Evolutionary conservation across 805 yeast genomes (phyloP), one percentile per base, ranked within the genome.

Genomic region (Vanderwaltozyma polyspora): DNA sequence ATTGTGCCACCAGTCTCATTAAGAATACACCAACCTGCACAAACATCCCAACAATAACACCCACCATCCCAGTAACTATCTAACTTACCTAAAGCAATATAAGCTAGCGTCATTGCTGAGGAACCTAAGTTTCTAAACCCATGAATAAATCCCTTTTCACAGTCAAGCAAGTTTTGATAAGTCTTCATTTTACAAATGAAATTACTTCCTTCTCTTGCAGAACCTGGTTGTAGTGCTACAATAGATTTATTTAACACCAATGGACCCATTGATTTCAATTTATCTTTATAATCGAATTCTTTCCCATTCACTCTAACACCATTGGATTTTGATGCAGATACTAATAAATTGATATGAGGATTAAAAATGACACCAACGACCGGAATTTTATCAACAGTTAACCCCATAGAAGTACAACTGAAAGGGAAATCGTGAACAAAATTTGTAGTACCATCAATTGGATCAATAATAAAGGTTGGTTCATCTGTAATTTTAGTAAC

Each of bases 121-220:
- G 80, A 73, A 3, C 82, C 82, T 36, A 73, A 52, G 13, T 73
- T 64, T 46, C 82, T 63, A 49, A 71, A 72, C 0, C 82, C 81
- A 57, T 89, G 97, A 22, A 86, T 75, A 36, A 89, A 69, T 9
- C 89, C 91, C 19, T 95, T 95, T 57, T 91, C 97, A 49, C 72
- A 84, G 45, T 86, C 77, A 35, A 89, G 59, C 46, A 82, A 77
- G 46, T 83, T 87, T 28, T 87, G 72, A 52, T 84, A 95, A 0
- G 93, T 95, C 29, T 82, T 58, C 39, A 65, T 70, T 15, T 89
- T 67, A 37, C 74, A 66, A 91, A 94, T 83, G 48, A 91, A 86
- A 43, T 83, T 78, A 28, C 73, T 67, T 5, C 95, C 96, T 0
- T 94, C 94, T 30, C 83, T 71, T 13, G 91, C 84, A 57, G 96